Evolutionary conservation across 2,329 filamentous ascomycete species (phyloP), one percentile per base, ranked within the genome.

Genomic region (Calonectria hawksworthii): DNA sequence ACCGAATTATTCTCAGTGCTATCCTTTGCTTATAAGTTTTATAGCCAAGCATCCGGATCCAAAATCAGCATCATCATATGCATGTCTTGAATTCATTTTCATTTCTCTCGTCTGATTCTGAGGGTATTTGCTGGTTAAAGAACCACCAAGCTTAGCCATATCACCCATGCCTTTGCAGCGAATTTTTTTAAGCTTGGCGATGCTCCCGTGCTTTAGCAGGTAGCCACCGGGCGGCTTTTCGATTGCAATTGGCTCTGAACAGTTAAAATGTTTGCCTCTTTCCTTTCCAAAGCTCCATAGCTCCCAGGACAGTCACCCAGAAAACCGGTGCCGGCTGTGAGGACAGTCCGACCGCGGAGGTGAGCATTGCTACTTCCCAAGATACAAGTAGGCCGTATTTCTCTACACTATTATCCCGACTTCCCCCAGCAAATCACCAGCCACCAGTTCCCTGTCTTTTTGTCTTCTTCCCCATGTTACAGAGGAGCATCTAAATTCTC

Each of bases 311-410:
- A 23, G 34, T 71, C 50, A 36, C 59, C 21, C 36, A 14, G 68
- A 59, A 44, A 38, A 71, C 59, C 47, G 16, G 28, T 41, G 21
- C 36, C 28, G n/a, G n/a, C 21, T 44, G 41, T 28, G 32, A 52
- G 64, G 56, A 32, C 26, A 69, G 65, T 68, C 71, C 65, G 47
- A 64, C 56, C 61, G 56, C 28, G 36, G 47, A 69, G 65, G 23
- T 50, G 34, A 21, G n/a, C 26, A 44, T 59, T 66, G 66, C 67
- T 61, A 56, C 67, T 70, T 61, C 72, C 72, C 47, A 26, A 52
- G 26, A 32, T 28, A 13, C 30, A 54, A 38, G 28, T 21, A 34
- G 14, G 34, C 1, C 26, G 26, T 30, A 28, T 5, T 41, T 30
- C 18, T 34, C 21, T 56, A 3, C 16, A 8, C 8, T 32, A 56